Conservation (phyloP, 108 stramenopile species). For the Aurantiochytrium sp. region DNA sequence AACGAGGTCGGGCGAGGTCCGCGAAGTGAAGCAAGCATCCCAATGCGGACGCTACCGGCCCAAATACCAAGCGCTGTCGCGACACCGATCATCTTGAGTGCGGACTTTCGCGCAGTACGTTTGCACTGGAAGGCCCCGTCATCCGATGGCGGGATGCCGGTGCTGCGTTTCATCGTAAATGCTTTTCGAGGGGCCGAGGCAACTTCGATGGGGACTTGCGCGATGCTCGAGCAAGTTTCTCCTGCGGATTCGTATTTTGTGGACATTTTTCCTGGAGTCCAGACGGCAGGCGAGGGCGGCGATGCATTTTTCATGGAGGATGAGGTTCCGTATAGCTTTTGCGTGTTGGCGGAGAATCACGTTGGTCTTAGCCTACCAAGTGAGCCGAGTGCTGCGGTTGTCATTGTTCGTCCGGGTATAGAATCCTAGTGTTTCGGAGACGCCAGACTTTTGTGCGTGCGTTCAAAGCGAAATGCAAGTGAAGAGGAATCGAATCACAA, state of each 20-base stretch:
- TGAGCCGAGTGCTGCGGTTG: neutral
- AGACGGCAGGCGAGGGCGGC: no score
- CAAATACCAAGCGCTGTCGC: neutral
- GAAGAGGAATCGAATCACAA: no score
- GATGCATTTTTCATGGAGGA: neutral
- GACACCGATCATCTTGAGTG: neutral
- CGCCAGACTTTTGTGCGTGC: no score
- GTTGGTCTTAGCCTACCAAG: neutral
- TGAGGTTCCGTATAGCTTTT: neutral
- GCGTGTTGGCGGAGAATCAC: neutral
- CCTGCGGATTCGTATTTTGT: neutral
- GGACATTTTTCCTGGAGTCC: neutral
- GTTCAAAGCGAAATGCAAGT: no score
- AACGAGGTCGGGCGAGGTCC: neutral
- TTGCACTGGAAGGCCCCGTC: neutral
- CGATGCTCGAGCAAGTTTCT: neutral
- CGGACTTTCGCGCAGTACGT: neutral
- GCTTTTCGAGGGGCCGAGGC: neutral
- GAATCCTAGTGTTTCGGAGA: no score
- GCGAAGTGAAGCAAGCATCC: neutral
- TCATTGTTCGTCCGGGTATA: neutral
- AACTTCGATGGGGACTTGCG: neutral
- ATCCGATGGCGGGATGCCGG: neutral
- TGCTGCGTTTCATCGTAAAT: neutral
- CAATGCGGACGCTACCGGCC: neutral